Conservation (phyloP, 31 red algal genomes). For the Odonthalia washingtoniensis region DNA sequence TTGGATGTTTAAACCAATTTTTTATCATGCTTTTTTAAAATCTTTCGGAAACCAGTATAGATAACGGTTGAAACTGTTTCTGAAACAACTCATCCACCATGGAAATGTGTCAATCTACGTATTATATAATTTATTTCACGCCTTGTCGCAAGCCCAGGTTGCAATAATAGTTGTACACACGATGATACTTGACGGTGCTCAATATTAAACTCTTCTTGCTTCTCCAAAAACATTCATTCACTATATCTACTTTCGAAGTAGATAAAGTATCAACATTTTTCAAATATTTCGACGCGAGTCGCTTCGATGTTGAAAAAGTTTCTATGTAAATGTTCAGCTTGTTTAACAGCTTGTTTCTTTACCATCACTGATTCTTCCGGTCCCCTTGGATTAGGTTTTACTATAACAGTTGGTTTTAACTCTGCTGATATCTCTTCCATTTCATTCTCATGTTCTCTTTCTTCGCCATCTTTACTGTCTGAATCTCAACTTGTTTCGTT, state of each 20-base stretch:
- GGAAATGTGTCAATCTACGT: constrained; percentile 74
- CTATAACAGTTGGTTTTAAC: no score
- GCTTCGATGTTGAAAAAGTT: no score
- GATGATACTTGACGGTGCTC: constrained; percentile 58
- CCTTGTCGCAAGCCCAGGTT: constrained; percentile 37
- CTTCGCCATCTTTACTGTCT: no score
- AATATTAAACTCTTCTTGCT: constrained; percentile 93
- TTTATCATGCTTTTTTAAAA: constrained; percentile 98
- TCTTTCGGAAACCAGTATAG: constrained; percentile 96
- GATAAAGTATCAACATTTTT: no score
- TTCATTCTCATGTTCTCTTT: no score
- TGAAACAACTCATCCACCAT: constrained; percentile 72
- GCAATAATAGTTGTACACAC: constrained; percentile 49
- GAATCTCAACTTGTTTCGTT: no score
- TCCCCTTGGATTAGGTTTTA: no score
- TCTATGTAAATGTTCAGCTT: constrained; percentile 9
- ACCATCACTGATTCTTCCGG: no score
- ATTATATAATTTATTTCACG: constrained; percentile 47
- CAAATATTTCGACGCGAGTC: no score
- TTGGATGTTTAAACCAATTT: constrained; percentile 79
- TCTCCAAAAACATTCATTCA: constrained; percentile 98
- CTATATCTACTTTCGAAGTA: constrained; percentile 85
- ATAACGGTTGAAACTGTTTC: constrained; percentile 91
- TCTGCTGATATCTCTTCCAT: no score
- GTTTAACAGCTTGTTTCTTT: not conserved